Evolutionary conservation across 345 rosid species (phyloP).

Genomic region (Arabis hirsuta): DNA sequence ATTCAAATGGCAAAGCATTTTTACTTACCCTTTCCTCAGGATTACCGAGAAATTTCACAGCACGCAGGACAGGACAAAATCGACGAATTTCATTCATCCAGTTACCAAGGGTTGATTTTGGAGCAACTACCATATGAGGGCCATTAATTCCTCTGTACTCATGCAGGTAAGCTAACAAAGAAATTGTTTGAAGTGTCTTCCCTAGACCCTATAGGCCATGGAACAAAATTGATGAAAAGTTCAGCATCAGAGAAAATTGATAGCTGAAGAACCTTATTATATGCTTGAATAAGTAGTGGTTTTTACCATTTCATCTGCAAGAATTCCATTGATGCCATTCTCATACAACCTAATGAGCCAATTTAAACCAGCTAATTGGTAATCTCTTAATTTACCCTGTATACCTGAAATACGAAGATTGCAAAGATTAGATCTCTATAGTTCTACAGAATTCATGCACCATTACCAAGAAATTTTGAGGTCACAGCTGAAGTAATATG

Average conservation of each 20-base stretch:
- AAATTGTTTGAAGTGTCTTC: slow-evolving; percentile 96
- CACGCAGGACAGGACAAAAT: slow-evolving; percentile 91
- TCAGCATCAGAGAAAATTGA: slow-evolving; percentile 12
- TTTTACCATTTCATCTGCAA: slow-evolving; percentile 94
- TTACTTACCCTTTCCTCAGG: slow-evolving; percentile 93
- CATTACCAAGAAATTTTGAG: slow-evolving; percentile 1
- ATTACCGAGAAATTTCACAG: slow-evolving; percentile 96
- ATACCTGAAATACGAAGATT: slow-evolving; percentile 62
- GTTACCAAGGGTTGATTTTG: slow-evolving; percentile 99
- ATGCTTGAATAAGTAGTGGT: background rate
- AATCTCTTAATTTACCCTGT: slow-evolving; percentile 97
- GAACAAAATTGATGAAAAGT: slow-evolving; percentile 1
- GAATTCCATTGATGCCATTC: slow-evolving; percentile 97
- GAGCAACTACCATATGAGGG: slow-evolving; percentile 99
- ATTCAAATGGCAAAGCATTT: background rate
- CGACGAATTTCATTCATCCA: slow-evolving; percentile 99
- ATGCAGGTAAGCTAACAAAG: slow-evolving; percentile 89
- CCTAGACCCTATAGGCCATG: slow-evolving; percentile 85
- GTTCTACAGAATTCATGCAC: background rate
- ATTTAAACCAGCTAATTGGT: slow-evolving; percentile 95
- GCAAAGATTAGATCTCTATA: background rate
- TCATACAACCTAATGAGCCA: slow-evolving; percentile 96
- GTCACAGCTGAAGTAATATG: slow-evolving; percentile 5
- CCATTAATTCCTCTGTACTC: slow-evolving; percentile 96
- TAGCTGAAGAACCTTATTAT: slow-evolving; percentile 46